phyloP scores from a whole-genome alignment of 805 yeast species.

The Geotrichum ghanense region DNA sequence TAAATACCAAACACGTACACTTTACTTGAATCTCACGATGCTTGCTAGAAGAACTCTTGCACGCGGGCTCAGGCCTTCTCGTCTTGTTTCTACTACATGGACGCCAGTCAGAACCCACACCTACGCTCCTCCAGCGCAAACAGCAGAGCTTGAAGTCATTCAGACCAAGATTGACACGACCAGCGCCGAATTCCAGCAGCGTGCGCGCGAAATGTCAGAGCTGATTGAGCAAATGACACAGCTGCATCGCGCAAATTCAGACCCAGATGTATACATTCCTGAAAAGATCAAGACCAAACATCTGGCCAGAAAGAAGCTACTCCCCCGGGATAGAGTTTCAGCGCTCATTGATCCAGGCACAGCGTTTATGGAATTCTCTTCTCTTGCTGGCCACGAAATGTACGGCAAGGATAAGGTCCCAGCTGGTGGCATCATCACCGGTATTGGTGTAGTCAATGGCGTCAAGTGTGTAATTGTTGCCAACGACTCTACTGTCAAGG shows the following conservation, averaged over 20 bases:
- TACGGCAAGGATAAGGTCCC: constrained; percentile 23
- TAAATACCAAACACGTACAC: no score
- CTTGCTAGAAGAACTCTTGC: background rate
- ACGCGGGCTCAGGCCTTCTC: no score
- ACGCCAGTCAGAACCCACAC: background rate
- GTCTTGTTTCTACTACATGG: no score
- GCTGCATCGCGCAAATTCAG: constrained; percentile 14
- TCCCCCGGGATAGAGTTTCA: constrained; percentile 23
- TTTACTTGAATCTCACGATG: background rate
- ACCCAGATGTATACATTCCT: constrained; percentile 16
- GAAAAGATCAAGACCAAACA: constrained; percentile 21
- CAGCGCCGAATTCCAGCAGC: constrained; percentile 15
- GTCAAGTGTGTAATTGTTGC: constrained; percentile 22
- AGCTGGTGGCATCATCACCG: constrained; percentile 25
- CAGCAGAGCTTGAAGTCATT: constrained; percentile 10
- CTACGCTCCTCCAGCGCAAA: background rate
- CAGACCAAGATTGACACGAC: constrained; percentile 16
- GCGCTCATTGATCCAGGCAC: constrained; percentile 23
- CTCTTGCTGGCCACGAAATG: constrained; percentile 22
- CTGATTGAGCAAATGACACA: constrained; percentile 11
- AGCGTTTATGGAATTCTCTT: constrained; percentile 20
- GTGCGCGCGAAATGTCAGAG: constrained; percentile 13
- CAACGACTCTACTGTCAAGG: constrained; percentile 24
- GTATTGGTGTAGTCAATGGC: constrained; percentile 22
- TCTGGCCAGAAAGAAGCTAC: constrained; percentile 19